Conservation (phyloP, 73 alveolate genomes). For the Paramecium tetraurelia region DNA sequence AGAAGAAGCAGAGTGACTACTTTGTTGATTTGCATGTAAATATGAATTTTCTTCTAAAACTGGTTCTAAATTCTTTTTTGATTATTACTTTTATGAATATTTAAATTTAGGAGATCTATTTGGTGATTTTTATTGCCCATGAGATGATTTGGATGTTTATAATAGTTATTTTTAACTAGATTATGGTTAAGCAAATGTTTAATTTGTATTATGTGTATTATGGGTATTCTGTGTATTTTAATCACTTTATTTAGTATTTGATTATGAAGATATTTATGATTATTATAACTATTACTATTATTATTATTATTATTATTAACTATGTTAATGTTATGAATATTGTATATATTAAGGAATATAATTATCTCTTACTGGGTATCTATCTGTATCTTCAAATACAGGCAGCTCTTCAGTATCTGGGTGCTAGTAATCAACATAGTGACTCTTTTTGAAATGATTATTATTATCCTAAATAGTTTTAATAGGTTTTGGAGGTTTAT, state of each 20-base stretch:
- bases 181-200: conserved; percentile 51
- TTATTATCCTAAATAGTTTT: background rate
- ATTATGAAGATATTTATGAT: background rate
- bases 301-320: background rate
- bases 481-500: conserved; percentile 43
- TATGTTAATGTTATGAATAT: background rate
- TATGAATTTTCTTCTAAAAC: conserved; percentile 22
- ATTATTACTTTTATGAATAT: background rate
- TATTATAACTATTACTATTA: background rate
- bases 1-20: conserved; percentile 23
- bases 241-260: conserved; percentile 1
- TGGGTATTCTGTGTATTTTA: background rate
- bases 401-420: background rate
- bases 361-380: background rate
- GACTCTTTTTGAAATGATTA: background rate
- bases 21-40: background rate
- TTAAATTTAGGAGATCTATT: conserved; percentile 38
- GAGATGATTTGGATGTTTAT: background rate
- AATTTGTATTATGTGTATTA: conserved; percentile 26
- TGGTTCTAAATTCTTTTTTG: conserved; percentile 21
- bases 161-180: background rate
- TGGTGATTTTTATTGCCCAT: conserved; percentile 7
- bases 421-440: background rate
- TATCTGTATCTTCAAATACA: conserved; percentile 34
- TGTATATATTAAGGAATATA: background rate